Conservation (phyloP, 345 rosid genomes). For the Citrus glauca region DNA sequence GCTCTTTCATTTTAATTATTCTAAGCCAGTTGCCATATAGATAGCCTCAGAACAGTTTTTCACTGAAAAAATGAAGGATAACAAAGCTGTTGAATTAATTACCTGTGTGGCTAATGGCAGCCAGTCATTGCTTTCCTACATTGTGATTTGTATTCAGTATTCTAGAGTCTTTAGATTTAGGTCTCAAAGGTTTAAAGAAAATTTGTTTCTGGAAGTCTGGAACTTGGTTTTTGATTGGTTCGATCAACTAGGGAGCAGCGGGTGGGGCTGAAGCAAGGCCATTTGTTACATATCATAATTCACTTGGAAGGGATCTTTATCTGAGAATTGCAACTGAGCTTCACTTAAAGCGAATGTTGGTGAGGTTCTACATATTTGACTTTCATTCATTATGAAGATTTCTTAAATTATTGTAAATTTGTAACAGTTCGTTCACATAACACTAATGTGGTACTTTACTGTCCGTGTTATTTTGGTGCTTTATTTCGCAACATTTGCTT, state of each 20-base stretch:
- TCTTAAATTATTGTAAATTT: neutral
- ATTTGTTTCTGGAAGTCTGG: conserved; percentile 13
- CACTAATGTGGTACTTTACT: neutral
- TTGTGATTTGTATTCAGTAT: neutral
- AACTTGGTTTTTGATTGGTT: conserved; percentile 37
- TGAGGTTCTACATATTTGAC: conserved; percentile 26
- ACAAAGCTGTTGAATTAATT: neutral
- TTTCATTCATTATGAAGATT: neutral
- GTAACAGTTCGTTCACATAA: neutral
- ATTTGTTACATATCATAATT: conserved; percentile 87
- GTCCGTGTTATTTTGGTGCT: neutral
- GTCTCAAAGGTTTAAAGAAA: neutral
- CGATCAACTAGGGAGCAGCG: conserved; percentile 85
- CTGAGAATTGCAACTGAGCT: conserved; percentile 97
- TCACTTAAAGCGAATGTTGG: conserved; percentile 96
- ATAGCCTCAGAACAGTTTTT: neutral
- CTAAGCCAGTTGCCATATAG: neutral
- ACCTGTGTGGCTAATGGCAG: neutral
- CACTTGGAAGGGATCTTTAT: conserved; percentile 88
- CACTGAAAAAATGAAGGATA: neutral
- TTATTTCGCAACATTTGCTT: conserved; percentile 5
- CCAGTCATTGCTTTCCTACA: neutral
- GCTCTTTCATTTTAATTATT: neutral
- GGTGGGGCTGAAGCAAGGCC: conserved; percentile 99
- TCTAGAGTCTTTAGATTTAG: neutral